phyloP scores from a whole-genome alignment of 805 yeast genomes.

The Blastobotrys peoriensis region DNA sequence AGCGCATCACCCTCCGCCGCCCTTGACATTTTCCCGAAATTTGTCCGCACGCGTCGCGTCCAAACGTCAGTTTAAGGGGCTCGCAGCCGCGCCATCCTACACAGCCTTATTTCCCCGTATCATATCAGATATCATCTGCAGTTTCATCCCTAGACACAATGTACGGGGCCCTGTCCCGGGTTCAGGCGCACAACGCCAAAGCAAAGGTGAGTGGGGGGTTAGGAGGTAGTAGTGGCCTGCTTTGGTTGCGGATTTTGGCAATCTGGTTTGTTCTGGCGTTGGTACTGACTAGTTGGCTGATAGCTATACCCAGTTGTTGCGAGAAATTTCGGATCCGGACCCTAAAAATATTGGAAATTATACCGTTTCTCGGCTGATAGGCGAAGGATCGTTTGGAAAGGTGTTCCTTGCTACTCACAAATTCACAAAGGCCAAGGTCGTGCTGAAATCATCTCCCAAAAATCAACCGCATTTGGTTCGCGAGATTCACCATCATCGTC shows the following conservation, averaged over 20 bases:
- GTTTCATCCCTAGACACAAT: too few species aligned
- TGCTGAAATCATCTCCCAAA: conserved; percentile 70
- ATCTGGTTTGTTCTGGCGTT: neutral
- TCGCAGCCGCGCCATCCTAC: too few species aligned
- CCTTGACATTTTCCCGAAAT: too few species aligned
- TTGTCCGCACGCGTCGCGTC: too few species aligned
- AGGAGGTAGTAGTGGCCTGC: too few species aligned
- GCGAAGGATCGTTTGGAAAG: conserved; percentile 71
- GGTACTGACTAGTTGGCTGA: conserved; percentile 52
- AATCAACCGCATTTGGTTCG: conserved; percentile 82
- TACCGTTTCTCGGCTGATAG: conserved; percentile 63
- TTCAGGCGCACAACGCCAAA: conserved; percentile 35
- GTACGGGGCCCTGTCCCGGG: conserved; percentile 21
- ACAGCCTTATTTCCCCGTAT: too few species aligned
- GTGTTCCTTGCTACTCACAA: conserved; percentile 80
- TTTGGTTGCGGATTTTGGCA: neutral
- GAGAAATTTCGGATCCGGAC: conserved; percentile 39
- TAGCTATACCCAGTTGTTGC: conserved; percentile 55
- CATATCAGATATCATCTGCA: too few species aligned
- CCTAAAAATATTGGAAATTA: conserved; percentile 76
- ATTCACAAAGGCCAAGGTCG: conserved; percentile 70
- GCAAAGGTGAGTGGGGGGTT: conserved; percentile 34
- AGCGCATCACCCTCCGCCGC: too few species aligned
- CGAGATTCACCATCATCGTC: conserved; percentile 83
- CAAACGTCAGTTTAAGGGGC: too few species aligned